Base-by-base conservation (phyloP, 2,329 filamentous ascomycete species). In the Westerdykella sp. region DNA sequence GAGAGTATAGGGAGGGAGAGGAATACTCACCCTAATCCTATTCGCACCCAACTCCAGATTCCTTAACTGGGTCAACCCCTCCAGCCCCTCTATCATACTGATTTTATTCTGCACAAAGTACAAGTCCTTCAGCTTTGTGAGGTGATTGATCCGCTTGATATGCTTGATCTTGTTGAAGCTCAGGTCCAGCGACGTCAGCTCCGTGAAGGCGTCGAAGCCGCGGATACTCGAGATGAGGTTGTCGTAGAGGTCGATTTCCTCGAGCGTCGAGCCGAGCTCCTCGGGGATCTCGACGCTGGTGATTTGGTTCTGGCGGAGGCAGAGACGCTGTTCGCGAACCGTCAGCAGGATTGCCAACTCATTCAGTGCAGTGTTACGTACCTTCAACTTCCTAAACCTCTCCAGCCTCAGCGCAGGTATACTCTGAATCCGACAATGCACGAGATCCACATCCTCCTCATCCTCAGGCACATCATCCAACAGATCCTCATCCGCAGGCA, bases 141-240 rank as follows among this genome's bases (percentile, higher is more conserved):
- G 72, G 57, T 91, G 85, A 45, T 78, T 77, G 52, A 97, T 73
- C 58, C 91, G 82, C 69, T 95, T 95, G 73, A 98, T 95, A 69
- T 96, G 90, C 67, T 95, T 96, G 73, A 98, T 91, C 74, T 97
- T 97, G 75, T 98, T 98, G 79, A 96, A 98, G 67, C 87, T 94
- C 40, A 98, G 76, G 65, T 98, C 93, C 42, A 98, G 79, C 44
- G 74, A 84, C 5, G 79, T 87, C 42, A 98, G 78, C 48, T 85
- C 76, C 11, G 76, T 80, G 44, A 96, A 79, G 37, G 80, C 74
- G 42, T 96, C 89, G 37, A 98, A 77, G 23, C 87, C 87, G 53
- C 83, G 83, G 67, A 96, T 81, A 67, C 95, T 89, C 10, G 82
- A 80, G 56, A 98, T 89, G 14, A 95, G 77, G 68, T 98, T 98